A percentile compares a stretch with the other conserved stretches of the same genome.
Evolutionary conservation across 169 alveolate genomes (phyloP).

Genomic region (Babesia ovata): DNA sequence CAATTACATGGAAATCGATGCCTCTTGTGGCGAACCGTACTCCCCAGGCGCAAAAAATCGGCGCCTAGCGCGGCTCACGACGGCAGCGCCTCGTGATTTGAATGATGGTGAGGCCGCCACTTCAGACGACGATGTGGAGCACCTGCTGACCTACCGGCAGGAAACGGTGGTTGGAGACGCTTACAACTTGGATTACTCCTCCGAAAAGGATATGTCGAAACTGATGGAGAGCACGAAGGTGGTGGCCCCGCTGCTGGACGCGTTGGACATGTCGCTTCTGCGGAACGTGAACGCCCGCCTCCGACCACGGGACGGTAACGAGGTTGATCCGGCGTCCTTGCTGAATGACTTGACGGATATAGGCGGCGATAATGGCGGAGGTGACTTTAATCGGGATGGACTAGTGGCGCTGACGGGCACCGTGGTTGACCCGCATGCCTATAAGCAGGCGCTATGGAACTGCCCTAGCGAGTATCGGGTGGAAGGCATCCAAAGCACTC

Average conservation of each 20-base stretch:
- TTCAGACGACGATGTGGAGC: constrained; percentile 8
- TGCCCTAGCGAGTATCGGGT: constrained; percentile 15
- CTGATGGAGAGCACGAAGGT: constrained; percentile 1
- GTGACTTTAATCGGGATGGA: constrained; percentile 9
- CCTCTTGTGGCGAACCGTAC: too few species aligned
- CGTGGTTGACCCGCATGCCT: constrained; percentile 16
- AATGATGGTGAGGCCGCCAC: neutral
- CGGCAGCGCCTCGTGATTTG: neutral
- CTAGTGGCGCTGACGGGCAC: constrained; percentile 25
- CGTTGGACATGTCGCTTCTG: constrained; percentile 11
- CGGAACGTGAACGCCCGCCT: constrained; percentile 19
- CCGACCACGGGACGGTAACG: neutral
- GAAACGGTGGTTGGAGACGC: constrained; percentile 22
- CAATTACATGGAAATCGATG: too few species aligned
- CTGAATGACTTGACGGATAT: constrained; percentile 2
- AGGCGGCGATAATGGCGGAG: neutral
- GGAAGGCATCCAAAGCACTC: neutral
- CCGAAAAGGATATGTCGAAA: constrained; percentile 1
- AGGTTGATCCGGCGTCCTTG: constrained; percentile 10
- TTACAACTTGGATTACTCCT: neutral
- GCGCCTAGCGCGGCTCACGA: neutral
- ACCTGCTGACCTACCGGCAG: constrained; percentile 30
- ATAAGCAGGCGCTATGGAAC: constrained; percentile 7
- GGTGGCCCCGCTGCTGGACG: constrained; percentile 9
- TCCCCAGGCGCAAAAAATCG: too few species aligned